These are phyloP conservation scores for Fusarium duplospermum DNA, from an alignment of 2,329 filamentous ascomycete genomes.

Conservation along the genomic window DNA sequence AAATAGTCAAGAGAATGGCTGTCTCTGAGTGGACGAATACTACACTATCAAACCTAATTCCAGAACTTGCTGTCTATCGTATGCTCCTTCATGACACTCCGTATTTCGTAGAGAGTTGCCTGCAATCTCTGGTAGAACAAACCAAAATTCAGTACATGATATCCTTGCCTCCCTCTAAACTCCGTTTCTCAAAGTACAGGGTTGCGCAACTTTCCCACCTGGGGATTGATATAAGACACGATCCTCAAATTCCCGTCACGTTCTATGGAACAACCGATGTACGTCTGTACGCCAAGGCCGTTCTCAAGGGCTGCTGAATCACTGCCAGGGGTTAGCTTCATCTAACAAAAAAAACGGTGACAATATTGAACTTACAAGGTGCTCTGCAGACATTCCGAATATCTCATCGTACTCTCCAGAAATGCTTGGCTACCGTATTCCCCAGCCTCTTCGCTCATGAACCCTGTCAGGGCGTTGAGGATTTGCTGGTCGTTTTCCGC, in stretches of 20 bases:
- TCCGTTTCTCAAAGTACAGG: not conserved
- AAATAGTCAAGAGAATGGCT: not conserved
- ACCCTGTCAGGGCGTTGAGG: not conserved
- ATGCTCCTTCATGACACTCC: not conserved
- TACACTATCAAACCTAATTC: not conserved
- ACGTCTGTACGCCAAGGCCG: constrained; percentile 2
- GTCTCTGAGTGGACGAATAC: not conserved
- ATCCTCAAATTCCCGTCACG: not conserved
- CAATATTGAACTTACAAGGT: not conserved
- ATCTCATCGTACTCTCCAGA: not conserved
- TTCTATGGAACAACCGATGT: constrained; percentile 6
- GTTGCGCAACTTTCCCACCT: not conserved
- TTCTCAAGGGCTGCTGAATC: not conserved
- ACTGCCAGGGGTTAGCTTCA: not conserved
- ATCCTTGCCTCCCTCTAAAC: not conserved
- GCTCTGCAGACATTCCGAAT: not conserved
- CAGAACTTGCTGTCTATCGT: not conserved
- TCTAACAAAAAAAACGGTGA: rapidly evolving
- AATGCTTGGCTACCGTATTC: rapidly evolving
- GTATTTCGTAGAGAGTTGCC: not conserved
- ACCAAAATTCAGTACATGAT: not conserved
- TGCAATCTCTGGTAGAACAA: not conserved
- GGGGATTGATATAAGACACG: constrained; percentile 14
- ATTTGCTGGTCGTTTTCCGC: constrained; percentile 19
- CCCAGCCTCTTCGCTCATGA: not conserved